Percentiles rank a stretch among this genome's conserved stretches.
Evolutionary conservation across 495 filamentous ascomycete species (phyloP).

Genomic region (Penicillium pulvis): DNA sequence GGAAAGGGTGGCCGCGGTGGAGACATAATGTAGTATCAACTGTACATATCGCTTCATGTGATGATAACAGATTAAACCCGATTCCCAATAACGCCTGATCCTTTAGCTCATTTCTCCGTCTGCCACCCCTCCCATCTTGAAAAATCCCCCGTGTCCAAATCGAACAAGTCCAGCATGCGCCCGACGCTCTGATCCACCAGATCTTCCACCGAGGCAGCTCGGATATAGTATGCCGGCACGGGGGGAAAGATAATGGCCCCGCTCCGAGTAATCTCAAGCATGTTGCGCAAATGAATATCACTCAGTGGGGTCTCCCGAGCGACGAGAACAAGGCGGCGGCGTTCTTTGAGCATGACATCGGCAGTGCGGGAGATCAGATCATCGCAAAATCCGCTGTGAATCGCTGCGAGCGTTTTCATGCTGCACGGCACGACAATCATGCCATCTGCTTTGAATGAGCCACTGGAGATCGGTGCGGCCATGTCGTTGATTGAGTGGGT

Average conservation of each 20-base stretch:
- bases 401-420: slow-evolving; percentile 42
- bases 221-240: slow-evolving; percentile 46
- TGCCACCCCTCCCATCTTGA: slow-evolving; percentile 44
- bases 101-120: neutral
- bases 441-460: slow-evolving; percentile 39
- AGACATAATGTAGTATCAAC: neutral
- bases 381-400: slow-evolving; percentile 31
- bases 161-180: slow-evolving; percentile 49
- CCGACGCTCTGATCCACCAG: slow-evolving; percentile 46
- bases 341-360: slow-evolving; percentile 51
- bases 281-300: slow-evolving; percentile 49
- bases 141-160: slow-evolving; percentile 44
- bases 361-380: slow-evolving; percentile 50
- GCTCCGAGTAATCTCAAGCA: slow-evolving; percentile 38
- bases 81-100: neutral
- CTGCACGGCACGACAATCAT: slow-evolving; percentile 47
- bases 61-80: neutral
- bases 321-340: slow-evolving; percentile 42
- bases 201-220: slow-evolving; percentile 36
- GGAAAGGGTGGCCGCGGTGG: neutral
- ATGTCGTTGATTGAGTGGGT: slow-evolving; percentile 42
- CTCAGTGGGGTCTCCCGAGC: slow-evolving; percentile 48
- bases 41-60: neutral
- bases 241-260: slow-evolving; percentile 48
- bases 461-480: slow-evolving; percentile 36